These are phyloP conservation scores for Cladosporium colombiae DNA, from an alignment of 2,329 filamentous ascomycete species.

Conservation along the genomic window DNA sequence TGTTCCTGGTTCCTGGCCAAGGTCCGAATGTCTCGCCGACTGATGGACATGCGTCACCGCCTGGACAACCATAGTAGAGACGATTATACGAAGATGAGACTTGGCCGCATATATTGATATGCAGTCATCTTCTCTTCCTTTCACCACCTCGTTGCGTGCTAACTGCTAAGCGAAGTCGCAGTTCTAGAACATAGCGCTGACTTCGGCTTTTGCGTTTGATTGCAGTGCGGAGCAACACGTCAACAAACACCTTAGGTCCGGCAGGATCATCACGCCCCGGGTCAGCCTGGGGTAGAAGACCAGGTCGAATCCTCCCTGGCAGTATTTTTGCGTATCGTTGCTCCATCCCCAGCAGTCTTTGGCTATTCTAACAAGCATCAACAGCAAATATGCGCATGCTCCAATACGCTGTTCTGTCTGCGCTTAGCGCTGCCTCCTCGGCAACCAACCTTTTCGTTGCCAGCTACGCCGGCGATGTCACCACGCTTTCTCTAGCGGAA, in stretches of 20 bases:
- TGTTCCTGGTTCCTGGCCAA: conserved; percentile 11
- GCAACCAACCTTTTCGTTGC: conserved; percentile 45
- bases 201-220: conserved; percentile 9
- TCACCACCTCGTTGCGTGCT: neutral
- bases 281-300: neutral
- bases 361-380: neutral
- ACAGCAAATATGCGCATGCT: conserved; percentile 15
- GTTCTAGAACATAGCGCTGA: neutral
- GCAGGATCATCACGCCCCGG: neutral
- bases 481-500: conserved; percentile 41
- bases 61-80: conserved; percentile 3
- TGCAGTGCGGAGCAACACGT: conserved; percentile 8
- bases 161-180: neutral
- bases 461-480: conserved; percentile 49
- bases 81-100: neutral
- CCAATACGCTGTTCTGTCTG: conserved; percentile 22
- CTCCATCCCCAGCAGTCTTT: neutral
- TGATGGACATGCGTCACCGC: conserved; percentile 5
- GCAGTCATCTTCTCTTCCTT: neutral
- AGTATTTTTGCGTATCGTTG: neutral
- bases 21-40: conserved; percentile 17
- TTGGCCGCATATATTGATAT: neutral
- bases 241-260: conserved; percentile 14
- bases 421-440: conserved; percentile 26
- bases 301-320: neutral